Evolutionary conservation across 345 rosid species (phyloP), one percentile per base, ranked within the genome.

Genomic region (Cardamine occulta): DNA sequence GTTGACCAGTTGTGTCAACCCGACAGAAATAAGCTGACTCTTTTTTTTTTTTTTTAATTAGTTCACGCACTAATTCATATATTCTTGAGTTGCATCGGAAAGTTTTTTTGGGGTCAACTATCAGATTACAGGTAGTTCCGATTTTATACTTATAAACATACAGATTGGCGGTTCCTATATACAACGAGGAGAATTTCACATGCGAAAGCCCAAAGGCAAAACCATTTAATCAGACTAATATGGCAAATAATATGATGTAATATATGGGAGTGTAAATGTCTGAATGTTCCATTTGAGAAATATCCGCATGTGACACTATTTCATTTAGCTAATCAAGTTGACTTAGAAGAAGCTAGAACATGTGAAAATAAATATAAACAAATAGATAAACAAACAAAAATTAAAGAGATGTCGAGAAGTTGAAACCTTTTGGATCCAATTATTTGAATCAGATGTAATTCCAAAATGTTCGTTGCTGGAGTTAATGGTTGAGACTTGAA

Each of bases 201-300:
- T 74, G 77, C 58, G 11, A 45, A 52, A 21, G 4, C 26, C 17
- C 3, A 17, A 13, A 39, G 10, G 23, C 44, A 53, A n/a, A n/a
- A 28, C 18, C 28, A 74, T 32, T n/a, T 51, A 51, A 31, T 32
- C 7, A 68, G 26, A 75, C 63, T 75, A 75, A 60, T 75, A 31
- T 68, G 67, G 59, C 72, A 45, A 66, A 66, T 74, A 65, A 60
- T 54, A 75, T 40, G 74, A 60, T 51, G 60, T 26, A 67, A 52
- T 17, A 68, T 39, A 19, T 23, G 51, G 42, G 53, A 49, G 55
- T 68, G 55, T 39, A 18, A 75, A 75, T 59, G 67, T 57, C 37
- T 60, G 29, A 26, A 37, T 59, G 55, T 15, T 59, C 47, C 23
- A 75, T 75, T 51, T 39, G 48, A 68, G 74, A 68, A 75, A 39